Evolutionary conservation across 805 yeast genomes (phyloP), one percentile per base, ranked within the genome.

Genomic region (Trichomonascus vanleenenianus): DNA sequence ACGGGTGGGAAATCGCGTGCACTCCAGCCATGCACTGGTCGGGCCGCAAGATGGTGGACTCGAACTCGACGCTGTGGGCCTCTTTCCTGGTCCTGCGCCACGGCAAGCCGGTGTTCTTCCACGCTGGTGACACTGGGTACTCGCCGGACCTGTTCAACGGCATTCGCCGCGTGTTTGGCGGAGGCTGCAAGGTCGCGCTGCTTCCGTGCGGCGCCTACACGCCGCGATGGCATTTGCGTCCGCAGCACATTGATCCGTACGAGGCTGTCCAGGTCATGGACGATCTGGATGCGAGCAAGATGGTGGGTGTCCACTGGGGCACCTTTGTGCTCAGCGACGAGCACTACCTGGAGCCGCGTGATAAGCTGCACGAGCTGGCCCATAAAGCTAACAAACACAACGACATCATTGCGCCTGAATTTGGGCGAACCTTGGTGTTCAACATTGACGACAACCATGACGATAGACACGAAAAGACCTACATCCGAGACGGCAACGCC

Each of bases 221-320:
- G 54, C 97, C 97, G 0, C 78, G 83, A 55, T 86, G 96, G 96
- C 97, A 89, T 57, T 89, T 91, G 58, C 75, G 76, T 47, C 91
- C 96, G 3, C 75, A 96, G 54, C 97, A 91, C 59, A 84, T 82
- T 41, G 78, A 80, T 42, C 97, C 97, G 0, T 71, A 66, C 33
- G 97, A 91, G 56, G 79, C 89, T 9, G 50, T 85, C 2, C 68
- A 76, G 49, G 81, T 88, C 3, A 79, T 80, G 74, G 58, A 72
- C 12, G 85, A 82, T 50, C 56, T 87, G 47, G 65, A 73, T 4
- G 79, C 85, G 2, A 62, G 72, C 46, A 75, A 73, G 50, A 76
- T 85, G 64, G 75, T 83, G 43, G 97, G 97, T 1, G 87, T 91
- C 30, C 97, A 91, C 63, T 91, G 96, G 95, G 97, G 97, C 0